Conservation (phyloP, 2,329 filamentous ascomycete genomes). For the Aspergillus tamarii region DNA sequence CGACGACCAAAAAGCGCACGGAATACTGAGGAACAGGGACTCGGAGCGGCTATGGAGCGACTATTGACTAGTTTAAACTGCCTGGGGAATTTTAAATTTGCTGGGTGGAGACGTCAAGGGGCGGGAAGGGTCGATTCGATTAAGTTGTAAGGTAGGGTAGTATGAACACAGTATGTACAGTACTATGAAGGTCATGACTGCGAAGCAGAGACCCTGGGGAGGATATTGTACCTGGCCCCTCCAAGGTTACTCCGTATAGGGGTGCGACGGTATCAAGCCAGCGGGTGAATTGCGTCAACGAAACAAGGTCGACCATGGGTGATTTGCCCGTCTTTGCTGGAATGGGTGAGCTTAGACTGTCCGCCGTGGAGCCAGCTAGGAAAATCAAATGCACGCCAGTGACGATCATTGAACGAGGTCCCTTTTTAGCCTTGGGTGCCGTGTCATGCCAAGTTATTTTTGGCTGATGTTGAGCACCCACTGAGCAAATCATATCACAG, state of each 20-base stretch:
- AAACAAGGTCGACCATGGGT: constrained; percentile 18
- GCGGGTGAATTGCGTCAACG: constrained; percentile 24
- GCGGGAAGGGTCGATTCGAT: constrained; percentile 3
- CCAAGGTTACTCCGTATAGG: constrained; percentile 2
- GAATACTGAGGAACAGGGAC: constrained; percentile 3
- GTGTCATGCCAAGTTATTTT: constrained; percentile 2
- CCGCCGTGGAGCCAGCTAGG: constrained; percentile 2
- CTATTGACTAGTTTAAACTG: constrained; percentile 7
- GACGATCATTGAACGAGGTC: constrained; percentile 10
- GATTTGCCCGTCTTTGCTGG: not conserved
- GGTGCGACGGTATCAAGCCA: not conserved
- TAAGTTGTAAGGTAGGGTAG: constrained; percentile 3
- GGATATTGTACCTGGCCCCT: not conserved
- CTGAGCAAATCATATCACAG: not conserved
- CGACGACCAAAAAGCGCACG: constrained; percentile 6
- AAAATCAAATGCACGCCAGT: constrained; percentile 6
- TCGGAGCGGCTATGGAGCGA: not conserved
- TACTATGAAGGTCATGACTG: not conserved
- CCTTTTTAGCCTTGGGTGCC: not conserved
- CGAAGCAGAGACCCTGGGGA: not conserved
- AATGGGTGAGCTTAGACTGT: constrained; percentile 7
- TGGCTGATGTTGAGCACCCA: not conserved
- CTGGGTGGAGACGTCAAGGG: constrained; percentile 19
- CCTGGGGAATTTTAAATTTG: constrained; percentile 13
- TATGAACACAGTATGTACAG: not conserved